Evolutionary conservation across 805 yeast species (phyloP).

Genomic region (Cyberlindnera americana): DNA sequence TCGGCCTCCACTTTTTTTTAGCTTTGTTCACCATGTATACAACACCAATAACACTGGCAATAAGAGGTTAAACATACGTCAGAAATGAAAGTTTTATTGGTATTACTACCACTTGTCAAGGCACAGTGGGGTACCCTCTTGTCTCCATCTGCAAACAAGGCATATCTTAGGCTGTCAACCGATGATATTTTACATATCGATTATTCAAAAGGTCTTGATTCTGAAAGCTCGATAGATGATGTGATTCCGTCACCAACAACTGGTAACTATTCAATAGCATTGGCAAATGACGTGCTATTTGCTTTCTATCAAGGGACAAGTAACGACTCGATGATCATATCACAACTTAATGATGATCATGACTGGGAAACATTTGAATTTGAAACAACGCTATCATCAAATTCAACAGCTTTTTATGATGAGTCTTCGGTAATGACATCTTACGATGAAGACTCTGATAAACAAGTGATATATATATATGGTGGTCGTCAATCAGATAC

Average conservation of each 20-base stretch:
- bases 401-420: conserved; percentile 9
- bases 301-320: conserved; percentile 17
- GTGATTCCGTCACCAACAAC: conserved; percentile 18
- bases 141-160: conserved; percentile 16
- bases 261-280: conserved; percentile 22
- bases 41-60: no score
- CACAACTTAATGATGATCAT: conserved; percentile 10
- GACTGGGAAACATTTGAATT: conserved; percentile 17
- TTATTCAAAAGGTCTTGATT: conserved; percentile 1
- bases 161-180: conserved; percentile 21
- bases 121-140: conserved; percentile 22
- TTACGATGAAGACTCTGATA: conserved; percentile 27
- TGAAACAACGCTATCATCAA: conserved; percentile 15
- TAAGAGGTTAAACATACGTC: no score
- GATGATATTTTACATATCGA: conserved; percentile 21
- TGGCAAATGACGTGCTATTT: conserved; percentile 22
- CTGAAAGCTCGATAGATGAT: no score
- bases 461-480: conserved; percentile 45
- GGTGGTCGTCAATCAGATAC: conserved; percentile 41
- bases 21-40: no score
- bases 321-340: conserved; percentile 8
- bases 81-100: not conserved
- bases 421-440: conserved; percentile 43
- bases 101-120: not conserved
- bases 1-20: no score